phyloP scores from a whole-genome alignment of 176 grass and related monocot genomes.

The Oryza longistaminata region DNA sequence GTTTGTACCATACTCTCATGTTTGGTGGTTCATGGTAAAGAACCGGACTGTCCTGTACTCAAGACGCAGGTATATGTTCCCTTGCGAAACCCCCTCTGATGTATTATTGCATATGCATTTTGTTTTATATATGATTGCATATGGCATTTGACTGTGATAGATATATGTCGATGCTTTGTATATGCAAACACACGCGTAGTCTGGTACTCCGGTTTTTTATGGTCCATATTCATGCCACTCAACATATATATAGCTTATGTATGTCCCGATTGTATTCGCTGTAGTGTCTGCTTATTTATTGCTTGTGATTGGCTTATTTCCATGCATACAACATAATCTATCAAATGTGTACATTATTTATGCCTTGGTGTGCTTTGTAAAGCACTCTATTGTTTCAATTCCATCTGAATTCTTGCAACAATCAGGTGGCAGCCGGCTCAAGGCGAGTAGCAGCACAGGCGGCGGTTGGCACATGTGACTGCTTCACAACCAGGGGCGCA shows the following conservation, averaged over 20 bases:
- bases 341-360: neutral
- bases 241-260: neutral
- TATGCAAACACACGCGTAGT: neutral
- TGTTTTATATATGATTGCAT: neutral
- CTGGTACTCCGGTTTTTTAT: neutral
- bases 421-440: conserved; percentile 28
- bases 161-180: neutral
- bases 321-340: neutral
- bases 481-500: conserved; percentile 40
- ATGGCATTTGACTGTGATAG: neutral
- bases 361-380: conserved; percentile 3
- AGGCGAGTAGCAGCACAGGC: conserved; percentile 1
- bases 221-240: neutral
- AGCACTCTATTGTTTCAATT: conserved; percentile 29
- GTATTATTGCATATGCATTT: neutral
- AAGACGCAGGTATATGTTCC: neutral
- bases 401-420: conserved; percentile 9
- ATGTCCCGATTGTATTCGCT: neutral
- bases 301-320: neutral
- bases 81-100: conserved; percentile 11
- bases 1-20: conserved; percentile 15
- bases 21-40: neutral
- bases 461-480: conserved; percentile 15
- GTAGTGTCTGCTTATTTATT: neutral
- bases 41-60: neutral